phyloP scores from a whole-genome alignment of 2,329 filamentous ascomycete genomes.

The Botrytis porri region DNA sequence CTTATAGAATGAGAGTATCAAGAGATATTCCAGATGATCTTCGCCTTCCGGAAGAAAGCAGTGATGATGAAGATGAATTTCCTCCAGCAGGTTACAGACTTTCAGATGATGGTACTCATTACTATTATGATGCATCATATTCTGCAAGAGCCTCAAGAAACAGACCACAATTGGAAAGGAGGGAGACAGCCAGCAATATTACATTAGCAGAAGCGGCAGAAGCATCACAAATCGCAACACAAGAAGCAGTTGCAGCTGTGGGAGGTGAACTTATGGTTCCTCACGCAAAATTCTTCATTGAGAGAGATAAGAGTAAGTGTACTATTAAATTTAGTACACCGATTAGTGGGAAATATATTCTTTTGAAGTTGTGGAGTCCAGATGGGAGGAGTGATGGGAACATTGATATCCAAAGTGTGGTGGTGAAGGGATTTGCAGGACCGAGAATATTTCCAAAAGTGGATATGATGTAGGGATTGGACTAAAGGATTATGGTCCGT shows the following conservation, averaged over 20 bases:
- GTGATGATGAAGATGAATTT: slow-evolving; percentile 17
- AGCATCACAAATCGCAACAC: slow-evolving; percentile 48
- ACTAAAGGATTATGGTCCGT: background rate
- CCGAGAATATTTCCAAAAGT: slow-evolving; percentile 71
- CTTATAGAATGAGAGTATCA: slow-evolving; percentile 49
- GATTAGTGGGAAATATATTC: slow-evolving; percentile 75
- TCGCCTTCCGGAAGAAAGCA: slow-evolving; percentile 27
- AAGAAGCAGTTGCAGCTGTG: slow-evolving; percentile 55
- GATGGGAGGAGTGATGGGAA: slow-evolving; percentile 62
- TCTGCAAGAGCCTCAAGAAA: slow-evolving; percentile 27
- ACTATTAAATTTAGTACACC: slow-evolving; percentile 82
- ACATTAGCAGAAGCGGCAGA: slow-evolving; percentile 36
- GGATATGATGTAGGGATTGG: background rate
- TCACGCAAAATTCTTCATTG: slow-evolving; percentile 80
- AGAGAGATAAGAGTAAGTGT: slow-evolving; percentile 77
- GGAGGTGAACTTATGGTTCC: slow-evolving; percentile 64
- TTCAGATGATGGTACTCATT: background rate
- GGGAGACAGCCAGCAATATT: slow-evolving; percentile 36
- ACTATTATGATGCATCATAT: background rate
- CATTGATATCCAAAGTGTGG: slow-evolving; percentile 85
- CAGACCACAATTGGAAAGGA: background rate
- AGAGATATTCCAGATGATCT: slow-evolving; percentile 48
- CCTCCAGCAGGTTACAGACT: background rate
- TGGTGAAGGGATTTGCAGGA: slow-evolving; percentile 80
- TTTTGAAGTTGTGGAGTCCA: slow-evolving; percentile 88